phyloP scores from a whole-genome alignment of 1,139 yeast genomes.

The Lodderomyces jiufengensis region DNA sequence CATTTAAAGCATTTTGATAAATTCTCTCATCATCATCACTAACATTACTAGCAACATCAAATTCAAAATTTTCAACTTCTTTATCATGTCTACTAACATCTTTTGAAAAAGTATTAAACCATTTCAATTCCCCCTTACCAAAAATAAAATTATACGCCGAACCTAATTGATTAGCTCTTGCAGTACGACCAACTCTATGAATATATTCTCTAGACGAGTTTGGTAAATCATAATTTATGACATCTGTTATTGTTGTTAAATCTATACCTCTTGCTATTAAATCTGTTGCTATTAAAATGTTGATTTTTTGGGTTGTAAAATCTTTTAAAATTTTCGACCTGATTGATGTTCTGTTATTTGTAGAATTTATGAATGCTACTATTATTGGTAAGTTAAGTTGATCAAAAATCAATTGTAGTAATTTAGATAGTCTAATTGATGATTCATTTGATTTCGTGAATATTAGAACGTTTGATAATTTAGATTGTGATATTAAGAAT shows the following conservation, averaged over 20 bases:
- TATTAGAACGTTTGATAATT: constrained; percentile 46
- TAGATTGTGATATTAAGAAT: constrained; percentile 38
- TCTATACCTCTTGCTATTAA: constrained; percentile 94
- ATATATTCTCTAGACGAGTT: constrained; percentile 86
- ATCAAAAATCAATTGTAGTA: constrained; percentile 48
- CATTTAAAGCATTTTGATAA: constrained; percentile 25
- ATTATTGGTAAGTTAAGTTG: constrained; percentile 16
- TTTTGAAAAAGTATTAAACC: constrained; percentile 53
- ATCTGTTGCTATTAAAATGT: constrained; percentile 81
- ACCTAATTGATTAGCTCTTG: constrained; percentile 83
- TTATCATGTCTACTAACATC: constrained; percentile 30
- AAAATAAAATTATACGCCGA: constrained; percentile 64
- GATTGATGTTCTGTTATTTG: constrained; percentile 42
- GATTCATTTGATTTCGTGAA: constrained; percentile 88
- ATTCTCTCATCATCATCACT: constrained; percentile 24
- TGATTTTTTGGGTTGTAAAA: constrained; percentile 49
- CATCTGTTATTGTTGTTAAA: constrained; percentile 65
- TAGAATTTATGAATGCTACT: constrained; percentile 44
- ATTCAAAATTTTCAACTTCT: constrained; percentile 22
- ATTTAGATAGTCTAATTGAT: constrained; percentile 66
- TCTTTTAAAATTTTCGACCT: constrained; percentile 49
- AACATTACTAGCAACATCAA: constrained; percentile 19
- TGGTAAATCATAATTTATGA: constrained; percentile 88
- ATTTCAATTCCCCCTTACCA: constrained; percentile 73
- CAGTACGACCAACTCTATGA: constrained; percentile 95